A percentile compares a stretch with the other conserved stretches of the same genome.
phyloP scores from a whole-genome alignment of 148 eudicot species.

The Fagopyrum tataricum region DNA sequence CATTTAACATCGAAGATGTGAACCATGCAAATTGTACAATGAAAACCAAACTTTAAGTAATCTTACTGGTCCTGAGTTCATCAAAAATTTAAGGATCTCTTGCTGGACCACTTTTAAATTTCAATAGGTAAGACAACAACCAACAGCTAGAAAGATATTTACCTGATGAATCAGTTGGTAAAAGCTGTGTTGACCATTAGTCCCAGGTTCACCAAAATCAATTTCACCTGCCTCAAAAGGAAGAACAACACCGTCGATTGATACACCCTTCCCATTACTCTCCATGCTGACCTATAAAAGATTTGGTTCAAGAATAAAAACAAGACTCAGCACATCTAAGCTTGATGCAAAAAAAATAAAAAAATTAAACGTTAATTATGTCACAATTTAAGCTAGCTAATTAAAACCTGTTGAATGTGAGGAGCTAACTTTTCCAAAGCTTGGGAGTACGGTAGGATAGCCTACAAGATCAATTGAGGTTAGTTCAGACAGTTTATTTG shows the following conservation, averaged over 20 bases:
- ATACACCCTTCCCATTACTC: conserved; percentile 97
- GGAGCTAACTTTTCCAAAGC: conserved; percentile 95
- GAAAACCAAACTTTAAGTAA: not conserved
- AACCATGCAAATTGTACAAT: not conserved
- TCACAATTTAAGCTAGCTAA: not conserved
- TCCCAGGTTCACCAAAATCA: conserved; percentile 99
- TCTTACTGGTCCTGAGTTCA: not conserved
- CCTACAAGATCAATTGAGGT: conserved; percentile 36
- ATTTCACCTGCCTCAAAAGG: conserved; percentile 90
- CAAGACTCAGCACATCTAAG: not conserved
- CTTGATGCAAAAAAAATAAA: conserved; percentile 11
- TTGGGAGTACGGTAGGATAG: conserved; percentile 93
- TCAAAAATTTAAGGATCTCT: not conserved
- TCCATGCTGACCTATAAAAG: conserved; percentile 87
- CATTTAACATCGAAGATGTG: not conserved
- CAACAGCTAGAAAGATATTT: conserved; percentile 8
- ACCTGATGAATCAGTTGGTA: conserved; percentile 99
- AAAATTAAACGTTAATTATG: conserved; percentile 8
- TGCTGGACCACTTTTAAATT: not conserved
- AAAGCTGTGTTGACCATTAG: conserved; percentile 99
- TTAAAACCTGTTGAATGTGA: conserved; percentile 80
- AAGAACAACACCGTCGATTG: conserved; percentile 79
- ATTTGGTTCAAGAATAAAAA: not conserved
- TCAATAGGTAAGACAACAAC: not conserved
- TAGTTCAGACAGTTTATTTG: not conserved